These are phyloP conservation scores for Biscogniauxia mediterranea DNA, from an alignment of 2,329 filamentous ascomycete genomes.

Conservation along the genomic window DNA sequence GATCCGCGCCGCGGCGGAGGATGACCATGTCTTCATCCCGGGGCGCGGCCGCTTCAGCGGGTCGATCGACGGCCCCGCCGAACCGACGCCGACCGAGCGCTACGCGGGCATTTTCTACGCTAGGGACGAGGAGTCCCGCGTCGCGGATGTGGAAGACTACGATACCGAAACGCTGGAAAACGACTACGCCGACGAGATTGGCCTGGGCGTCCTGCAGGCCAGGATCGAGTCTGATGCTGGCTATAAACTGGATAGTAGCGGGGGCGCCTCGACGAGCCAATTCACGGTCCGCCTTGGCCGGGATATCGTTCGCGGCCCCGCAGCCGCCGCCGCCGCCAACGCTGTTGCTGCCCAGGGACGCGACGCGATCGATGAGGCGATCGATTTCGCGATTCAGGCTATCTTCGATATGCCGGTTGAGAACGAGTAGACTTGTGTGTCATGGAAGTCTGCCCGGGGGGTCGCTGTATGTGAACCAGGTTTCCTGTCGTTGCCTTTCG, in stretches of 20 bases:
- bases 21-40: conserved; percentile 34
- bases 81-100: conserved; percentile 7
- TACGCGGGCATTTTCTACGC: conserved; percentile 8
- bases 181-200: conserved; percentile 5
- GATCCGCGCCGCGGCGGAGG: conserved; percentile 34
- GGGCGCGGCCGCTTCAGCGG: conserved; percentile 43
- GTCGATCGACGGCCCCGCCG: conserved; percentile 18
- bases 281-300: no score
- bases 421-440: no score
- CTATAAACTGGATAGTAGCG: neutral
- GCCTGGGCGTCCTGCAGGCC: neutral
- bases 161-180: conserved; percentile 3
- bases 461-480: no score
- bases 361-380: no score
- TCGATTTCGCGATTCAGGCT: no score
- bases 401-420: no score
- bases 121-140: conserved; percentile 33
- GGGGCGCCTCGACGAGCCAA: no score
- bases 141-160: conserved; percentile 12
- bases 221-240: neutral
- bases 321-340: no score
- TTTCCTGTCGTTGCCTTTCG: no score
- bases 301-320: no score
- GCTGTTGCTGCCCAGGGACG: no score
- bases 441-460: no score